These are phyloP conservation scores for Nemania sp. DNA, from an alignment of 2,329 filamentous ascomycete genomes.

Conservation along the genomic window DNA sequence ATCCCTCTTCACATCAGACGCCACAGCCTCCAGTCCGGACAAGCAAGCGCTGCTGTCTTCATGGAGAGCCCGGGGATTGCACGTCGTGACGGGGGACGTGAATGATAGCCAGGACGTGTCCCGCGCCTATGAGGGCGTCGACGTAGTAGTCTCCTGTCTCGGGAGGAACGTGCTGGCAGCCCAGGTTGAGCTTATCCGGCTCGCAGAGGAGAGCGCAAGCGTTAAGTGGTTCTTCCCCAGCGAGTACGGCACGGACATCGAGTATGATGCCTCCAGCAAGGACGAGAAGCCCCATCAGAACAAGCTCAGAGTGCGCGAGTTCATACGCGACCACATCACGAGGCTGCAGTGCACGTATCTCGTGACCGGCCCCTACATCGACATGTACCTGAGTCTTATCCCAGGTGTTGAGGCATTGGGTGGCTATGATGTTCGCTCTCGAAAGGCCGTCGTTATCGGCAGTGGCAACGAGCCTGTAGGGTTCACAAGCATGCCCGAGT, in stretches of 20 bases:
- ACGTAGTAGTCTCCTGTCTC: conserved; percentile 64
- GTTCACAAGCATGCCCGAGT: conserved; percentile 75
- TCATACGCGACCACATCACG: conserved; percentile 51
- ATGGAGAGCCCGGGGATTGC: conserved; percentile 50
- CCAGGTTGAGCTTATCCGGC: conserved; percentile 58
- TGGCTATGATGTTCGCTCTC: conserved; percentile 61
- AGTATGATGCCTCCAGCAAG: conserved; percentile 56
- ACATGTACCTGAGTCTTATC: conserved; percentile 55
- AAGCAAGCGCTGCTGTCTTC: conserved; percentile 53
- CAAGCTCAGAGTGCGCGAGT: conserved; percentile 64
- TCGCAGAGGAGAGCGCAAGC: conserved; percentile 53
- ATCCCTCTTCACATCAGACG: conserved; percentile 59
- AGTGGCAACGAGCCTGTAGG: conserved; percentile 65
- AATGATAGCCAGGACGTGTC: conserved; percentile 53
- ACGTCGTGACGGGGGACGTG: conserved; percentile 60
- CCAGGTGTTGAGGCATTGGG: conserved; percentile 50
- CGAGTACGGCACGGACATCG: conserved; percentile 63
- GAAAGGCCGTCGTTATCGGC: conserved; percentile 64
- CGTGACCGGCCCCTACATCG: conserved; percentile 65
- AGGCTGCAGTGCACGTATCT: conserved; percentile 61
- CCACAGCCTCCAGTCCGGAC: conserved; percentile 47
- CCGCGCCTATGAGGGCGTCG: conserved; percentile 58
- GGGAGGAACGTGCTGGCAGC: conserved; percentile 58
- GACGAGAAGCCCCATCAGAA: conserved; percentile 64
- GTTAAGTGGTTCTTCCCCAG: conserved; percentile 63